Evolutionary conservation across 2,329 filamentous ascomycete genomes (phyloP).

Genomic region (Fusarium palustre): DNA sequence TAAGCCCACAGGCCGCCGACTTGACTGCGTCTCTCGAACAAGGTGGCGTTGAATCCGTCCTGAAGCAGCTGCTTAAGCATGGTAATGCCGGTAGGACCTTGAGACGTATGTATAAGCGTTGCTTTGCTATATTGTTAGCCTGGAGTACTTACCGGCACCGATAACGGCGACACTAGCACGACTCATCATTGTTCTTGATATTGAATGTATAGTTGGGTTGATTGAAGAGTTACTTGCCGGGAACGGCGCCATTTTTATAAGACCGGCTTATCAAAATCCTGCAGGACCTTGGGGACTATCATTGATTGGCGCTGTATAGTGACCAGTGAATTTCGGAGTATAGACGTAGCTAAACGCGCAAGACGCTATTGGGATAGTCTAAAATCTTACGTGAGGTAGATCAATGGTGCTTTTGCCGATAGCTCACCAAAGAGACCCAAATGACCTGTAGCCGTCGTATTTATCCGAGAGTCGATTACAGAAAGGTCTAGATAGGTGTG

Average conservation of each 20-base stretch:
- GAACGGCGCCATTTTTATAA: not conserved
- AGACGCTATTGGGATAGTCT: not conserved
- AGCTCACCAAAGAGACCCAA: not conserved
- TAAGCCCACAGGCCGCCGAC: conserved; percentile 24
- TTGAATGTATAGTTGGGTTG: not conserved
- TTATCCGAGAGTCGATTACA: not conserved
- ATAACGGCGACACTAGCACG: conserved; percentile 2
- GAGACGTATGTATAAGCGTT: fast-evolving
- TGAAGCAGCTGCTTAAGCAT: conserved; percentile 31
- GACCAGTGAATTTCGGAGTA: not conserved
- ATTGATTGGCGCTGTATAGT: not conserved
- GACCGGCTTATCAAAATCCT: not conserved
- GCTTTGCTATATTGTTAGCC: fast-evolving
- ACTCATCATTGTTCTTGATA: not conserved
- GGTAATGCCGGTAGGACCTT: conserved; percentile 26
- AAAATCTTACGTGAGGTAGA: conserved; percentile 5
- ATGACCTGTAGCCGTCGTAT: not conserved
- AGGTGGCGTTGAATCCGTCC: conserved; percentile 12
- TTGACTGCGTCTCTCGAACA: conserved; percentile 10
- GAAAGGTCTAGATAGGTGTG: not conserved
- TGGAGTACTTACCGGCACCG: not conserved
- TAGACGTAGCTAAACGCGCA: not conserved
- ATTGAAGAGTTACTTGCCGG: fast-evolving
- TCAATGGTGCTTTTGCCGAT: not conserved
- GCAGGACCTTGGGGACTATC: not conserved